These are phyloP conservation scores for Tricladium varicosporioides DNA, from an alignment of 2,329 filamentous ascomycete species.

Conservation along the genomic window DNA sequence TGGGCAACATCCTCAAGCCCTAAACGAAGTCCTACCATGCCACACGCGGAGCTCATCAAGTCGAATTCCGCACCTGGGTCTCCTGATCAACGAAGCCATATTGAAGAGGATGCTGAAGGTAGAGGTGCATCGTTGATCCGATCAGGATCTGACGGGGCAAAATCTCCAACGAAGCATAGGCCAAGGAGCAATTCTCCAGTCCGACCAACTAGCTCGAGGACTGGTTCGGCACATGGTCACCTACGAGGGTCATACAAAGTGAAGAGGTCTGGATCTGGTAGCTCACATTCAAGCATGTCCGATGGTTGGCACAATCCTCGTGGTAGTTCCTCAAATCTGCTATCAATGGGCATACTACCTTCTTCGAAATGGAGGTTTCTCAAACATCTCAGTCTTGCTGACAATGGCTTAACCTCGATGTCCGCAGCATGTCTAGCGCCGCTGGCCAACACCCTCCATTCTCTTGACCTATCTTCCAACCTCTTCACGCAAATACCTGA, in stretches of 20 bases:
- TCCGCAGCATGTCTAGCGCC: conserved; percentile 73
- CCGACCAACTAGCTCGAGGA: conserved; percentile 73
- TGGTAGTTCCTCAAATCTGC: conserved; percentile 76
- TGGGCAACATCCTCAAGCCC: conserved; percentile 60
- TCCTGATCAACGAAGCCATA: conserved; percentile 34
- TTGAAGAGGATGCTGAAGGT: conserved; percentile 25
- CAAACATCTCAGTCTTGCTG: conserved; percentile 84
- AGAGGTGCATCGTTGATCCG: conserved; percentile 26
- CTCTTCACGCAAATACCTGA: conserved; percentile 94
- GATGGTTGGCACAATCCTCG: conserved; percentile 61
- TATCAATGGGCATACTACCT: conserved; percentile 70
- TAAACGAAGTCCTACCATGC: conserved; percentile 60
- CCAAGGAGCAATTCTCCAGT: conserved; percentile 80
- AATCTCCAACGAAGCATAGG: conserved; percentile 38
- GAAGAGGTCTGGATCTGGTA: conserved; percentile 84
- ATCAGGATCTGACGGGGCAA: conserved; percentile 32
- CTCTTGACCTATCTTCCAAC: conserved; percentile 88
- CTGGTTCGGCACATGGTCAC: conserved; percentile 55
- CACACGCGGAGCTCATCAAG: conserved; percentile 64
- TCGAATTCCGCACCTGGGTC: conserved; percentile 61
- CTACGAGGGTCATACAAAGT: conserved; percentile 69
- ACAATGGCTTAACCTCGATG: conserved; percentile 85
- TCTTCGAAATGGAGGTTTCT: conserved; percentile 93
- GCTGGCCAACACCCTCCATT: conserved; percentile 83
- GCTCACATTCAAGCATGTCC: conserved; percentile 78